Conservation (phyloP, 1,284 basidiomycete genomes). For the Pseudozyma thailandica region DNA sequence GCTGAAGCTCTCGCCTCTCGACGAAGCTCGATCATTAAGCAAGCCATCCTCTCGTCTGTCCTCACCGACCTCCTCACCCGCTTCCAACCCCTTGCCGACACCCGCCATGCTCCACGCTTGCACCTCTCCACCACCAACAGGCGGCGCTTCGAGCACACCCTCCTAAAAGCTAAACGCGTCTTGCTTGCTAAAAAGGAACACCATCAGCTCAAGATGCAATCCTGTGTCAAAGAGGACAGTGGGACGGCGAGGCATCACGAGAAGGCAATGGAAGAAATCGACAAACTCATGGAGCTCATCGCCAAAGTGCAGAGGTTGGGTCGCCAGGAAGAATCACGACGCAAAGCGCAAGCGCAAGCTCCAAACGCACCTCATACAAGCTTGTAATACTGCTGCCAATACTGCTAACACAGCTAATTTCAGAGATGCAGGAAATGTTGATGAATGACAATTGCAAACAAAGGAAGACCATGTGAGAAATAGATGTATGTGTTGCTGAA, state of each 20-base stretch:
- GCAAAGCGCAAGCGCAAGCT: not conserved
- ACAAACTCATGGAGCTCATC: not conserved
- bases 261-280: not conserved
- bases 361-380: too few species aligned
- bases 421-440: not conserved
- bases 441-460: not conserved
- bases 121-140: conserved; percentile 25
- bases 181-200: not conserved
- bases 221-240: not conserved
- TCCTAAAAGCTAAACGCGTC: conserved; percentile 8
- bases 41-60: conserved; percentile 7
- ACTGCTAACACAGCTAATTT: too few species aligned
- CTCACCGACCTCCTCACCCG: conserved; percentile 15
- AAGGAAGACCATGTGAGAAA: too few species aligned
- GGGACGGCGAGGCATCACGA: not conserved
- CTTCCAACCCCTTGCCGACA: conserved; percentile 3
- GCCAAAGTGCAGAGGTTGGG: not conserved
- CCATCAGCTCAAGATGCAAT: conserved; percentile 1
- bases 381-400: too few species aligned
- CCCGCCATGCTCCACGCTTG: not conserved
- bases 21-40: conserved; percentile 15
- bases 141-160: conserved; percentile 18
- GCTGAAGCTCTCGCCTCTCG: not conserved
- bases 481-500: not conserved
- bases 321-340: not conserved